Conservation (phyloP, 225 moss, liverwort and hornwort species). For the Ulota crispa region DNA sequence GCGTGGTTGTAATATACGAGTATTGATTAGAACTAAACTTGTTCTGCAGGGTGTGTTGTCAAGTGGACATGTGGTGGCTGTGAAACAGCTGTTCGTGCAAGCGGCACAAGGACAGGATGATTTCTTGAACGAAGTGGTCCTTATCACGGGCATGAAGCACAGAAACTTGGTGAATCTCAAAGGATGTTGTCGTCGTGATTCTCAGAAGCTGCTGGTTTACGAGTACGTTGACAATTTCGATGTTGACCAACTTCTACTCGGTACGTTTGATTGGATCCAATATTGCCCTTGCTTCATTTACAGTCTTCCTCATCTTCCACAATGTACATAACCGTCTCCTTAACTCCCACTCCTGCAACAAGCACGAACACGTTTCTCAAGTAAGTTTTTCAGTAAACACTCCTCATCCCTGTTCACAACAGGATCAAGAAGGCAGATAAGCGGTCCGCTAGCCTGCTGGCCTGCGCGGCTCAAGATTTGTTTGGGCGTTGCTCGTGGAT, state of each 20-base stretch:
- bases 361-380: not conserved
- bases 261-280: not conserved
- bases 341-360: not conserved
- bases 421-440: slow-evolving; percentile 9
- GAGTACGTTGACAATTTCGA: slow-evolving; percentile 29
- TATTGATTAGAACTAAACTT: not conserved
- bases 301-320: not conserved
- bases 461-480: slow-evolving; percentile 19
- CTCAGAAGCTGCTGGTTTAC: slow-evolving; percentile 21
- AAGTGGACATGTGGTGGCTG: slow-evolving; percentile 28
- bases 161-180: slow-evolving; percentile 25
- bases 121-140: slow-evolving; percentile 25
- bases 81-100: slow-evolving; percentile 31
- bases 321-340: not conserved
- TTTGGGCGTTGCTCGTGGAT: slow-evolving; percentile 24
- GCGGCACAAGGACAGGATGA: slow-evolving; percentile 21
- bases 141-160: slow-evolving; percentile 32
- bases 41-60: slow-evolving; percentile 26
- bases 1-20: not conserved
- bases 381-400: no score
- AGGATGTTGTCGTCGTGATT: slow-evolving; percentile 20
- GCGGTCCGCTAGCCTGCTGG: slow-evolving; percentile 5
- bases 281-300: not conserved
- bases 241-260: slow-evolving; percentile 12
- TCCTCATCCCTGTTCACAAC: not conserved